Base-by-base conservation (phyloP, 805 yeast species). In the Pichia phayaonensis region DNA sequence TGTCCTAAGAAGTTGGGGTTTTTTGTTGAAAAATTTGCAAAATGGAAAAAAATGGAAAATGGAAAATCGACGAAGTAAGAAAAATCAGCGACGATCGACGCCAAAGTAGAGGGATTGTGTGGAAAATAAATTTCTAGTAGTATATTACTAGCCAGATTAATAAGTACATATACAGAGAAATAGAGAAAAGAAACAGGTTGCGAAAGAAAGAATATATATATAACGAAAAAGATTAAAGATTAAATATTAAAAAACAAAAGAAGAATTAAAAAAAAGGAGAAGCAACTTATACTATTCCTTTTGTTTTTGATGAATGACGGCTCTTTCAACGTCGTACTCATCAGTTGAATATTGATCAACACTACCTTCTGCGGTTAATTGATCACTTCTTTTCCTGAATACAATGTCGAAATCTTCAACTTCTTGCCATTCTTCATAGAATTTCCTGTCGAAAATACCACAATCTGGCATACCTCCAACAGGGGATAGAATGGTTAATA, bases 371-470 rank as follows among this genome's bases (percentile, higher is more conserved):
- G 7, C 3, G 11, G 7, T 7, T 11, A 34, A 6, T n/a, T 34
- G 38, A n/a, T 34, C 38, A 34, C n/a, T 8, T 34, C 38, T 34
- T 34, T 16, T 3, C n/a, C n/a, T 47, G 22, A 64, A 56, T 46
- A 57, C 54, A 8, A 68, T 73, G 44, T 74, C 80, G 60, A 83
- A 83, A 54, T 79, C 76, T 58, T 83, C 87, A 46, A 81, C 87
- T 46, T 82, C 81, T 46, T 72, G 75, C 73, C 75, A 74, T 58
- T 79, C 76, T 67, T 83, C 88, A 50, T 61, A 68, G 84, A 90
- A 84, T 15, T 77, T 81, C 56, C 71, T 73, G 51, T 77, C 77
- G 40, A 81, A 70, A 42, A 70, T 63, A 49, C 58, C 62, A 47
- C 59, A 58, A 24, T 58, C 49, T 3, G 80, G 79, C 50, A 69